Percentiles rank a stretch among this genome's conserved stretches.
Evolutionary conservation across 495 filamentous ascomycete genomes (phyloP).

Genomic region (Cryomyces minteri): DNA sequence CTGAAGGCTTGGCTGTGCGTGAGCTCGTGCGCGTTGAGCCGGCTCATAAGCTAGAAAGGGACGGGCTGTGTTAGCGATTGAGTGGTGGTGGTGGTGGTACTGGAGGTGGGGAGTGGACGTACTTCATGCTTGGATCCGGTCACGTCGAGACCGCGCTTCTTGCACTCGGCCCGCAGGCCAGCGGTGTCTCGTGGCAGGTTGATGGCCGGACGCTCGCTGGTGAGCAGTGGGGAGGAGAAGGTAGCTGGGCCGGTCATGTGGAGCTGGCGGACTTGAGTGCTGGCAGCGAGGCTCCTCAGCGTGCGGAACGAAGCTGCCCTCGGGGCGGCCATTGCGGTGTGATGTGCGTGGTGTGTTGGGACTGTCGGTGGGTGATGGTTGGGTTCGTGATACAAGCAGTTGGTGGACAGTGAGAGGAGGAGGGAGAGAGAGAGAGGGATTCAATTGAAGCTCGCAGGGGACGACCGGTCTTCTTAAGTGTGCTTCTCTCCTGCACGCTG

Average conservation of each 20-base stretch:
- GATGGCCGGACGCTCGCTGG: constrained; percentile 15
- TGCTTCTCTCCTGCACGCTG: too few relatives aligned
- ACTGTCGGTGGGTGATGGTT: too few relatives aligned
- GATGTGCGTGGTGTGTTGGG: neutral
- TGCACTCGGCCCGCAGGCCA: constrained; percentile 17
- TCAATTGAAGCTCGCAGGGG: too few relatives aligned
- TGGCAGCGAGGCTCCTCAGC: constrained; percentile 26
- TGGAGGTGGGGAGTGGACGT: too few relatives aligned
- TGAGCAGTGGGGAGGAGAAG: constrained; percentile 18
- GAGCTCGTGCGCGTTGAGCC: constrained; percentile 33
- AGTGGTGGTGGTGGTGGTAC: too few relatives aligned
- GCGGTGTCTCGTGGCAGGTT: constrained; percentile 18
- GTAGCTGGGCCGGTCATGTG: constrained; percentile 30
- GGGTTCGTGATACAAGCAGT: too few relatives aligned
- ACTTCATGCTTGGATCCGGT: constrained; percentile 11
- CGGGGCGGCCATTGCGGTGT: constrained; percentile 28
- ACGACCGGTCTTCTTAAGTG: too few relatives aligned
- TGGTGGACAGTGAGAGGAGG: too few relatives aligned
- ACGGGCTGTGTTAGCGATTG: constrained; percentile 1
- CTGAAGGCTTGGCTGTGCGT: constrained; percentile 31
- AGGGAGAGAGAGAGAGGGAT: too few relatives aligned
- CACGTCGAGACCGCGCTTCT: constrained; percentile 30
- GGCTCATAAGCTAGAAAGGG: constrained; percentile 26
- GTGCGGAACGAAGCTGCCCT: constrained; percentile 30
- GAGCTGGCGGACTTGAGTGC: constrained; percentile 25